These are phyloP conservation scores for Aureobasidium pullulans DNA, from an alignment of 2,329 filamentous ascomycete species.

Conservation along the genomic window DNA sequence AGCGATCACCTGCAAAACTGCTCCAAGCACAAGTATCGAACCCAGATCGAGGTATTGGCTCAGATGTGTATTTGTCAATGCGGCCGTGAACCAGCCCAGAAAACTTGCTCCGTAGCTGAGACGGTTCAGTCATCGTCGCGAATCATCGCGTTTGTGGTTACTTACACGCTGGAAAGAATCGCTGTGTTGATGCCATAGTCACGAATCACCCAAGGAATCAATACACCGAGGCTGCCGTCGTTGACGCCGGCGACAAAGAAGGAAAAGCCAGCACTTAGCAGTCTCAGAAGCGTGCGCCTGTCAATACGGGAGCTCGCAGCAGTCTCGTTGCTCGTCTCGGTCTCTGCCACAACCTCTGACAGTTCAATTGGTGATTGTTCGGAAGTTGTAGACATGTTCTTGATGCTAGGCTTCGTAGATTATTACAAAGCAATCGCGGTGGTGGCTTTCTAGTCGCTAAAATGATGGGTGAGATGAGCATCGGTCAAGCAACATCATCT, in stretches of 20 bases:
- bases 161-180: slow-evolving; percentile 35
- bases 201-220: slow-evolving; percentile 56
- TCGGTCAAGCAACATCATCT: neutral
- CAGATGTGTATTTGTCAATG: slow-evolving; percentile 49
- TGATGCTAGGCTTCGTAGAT: too few species aligned
- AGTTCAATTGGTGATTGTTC: neutral
- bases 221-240: slow-evolving; percentile 55
- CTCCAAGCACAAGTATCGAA: slow-evolving; percentile 50
- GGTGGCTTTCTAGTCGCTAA: too few species aligned
- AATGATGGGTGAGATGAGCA: too few species aligned
- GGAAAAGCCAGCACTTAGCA: slow-evolving; percentile 43
- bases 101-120: slow-evolving; percentile 49
- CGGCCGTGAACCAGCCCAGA: slow-evolving; percentile 52
- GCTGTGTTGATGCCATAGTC: slow-evolving; percentile 49
- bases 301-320: neutral
- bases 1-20: slow-evolving; percentile 46
- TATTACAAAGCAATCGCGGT: too few species aligned
- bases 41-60: slow-evolving; percentile 48
- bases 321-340: too few species aligned
- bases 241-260: slow-evolving; percentile 61
- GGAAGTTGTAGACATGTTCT: neutral
- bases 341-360: neutral
- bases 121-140: too few species aligned
- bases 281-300: neutral
- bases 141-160: neutral